Evolutionary conservation across 2,329 filamentous ascomycete genomes (phyloP).

Genomic region (Microdochium trichocladiopsis): DNA sequence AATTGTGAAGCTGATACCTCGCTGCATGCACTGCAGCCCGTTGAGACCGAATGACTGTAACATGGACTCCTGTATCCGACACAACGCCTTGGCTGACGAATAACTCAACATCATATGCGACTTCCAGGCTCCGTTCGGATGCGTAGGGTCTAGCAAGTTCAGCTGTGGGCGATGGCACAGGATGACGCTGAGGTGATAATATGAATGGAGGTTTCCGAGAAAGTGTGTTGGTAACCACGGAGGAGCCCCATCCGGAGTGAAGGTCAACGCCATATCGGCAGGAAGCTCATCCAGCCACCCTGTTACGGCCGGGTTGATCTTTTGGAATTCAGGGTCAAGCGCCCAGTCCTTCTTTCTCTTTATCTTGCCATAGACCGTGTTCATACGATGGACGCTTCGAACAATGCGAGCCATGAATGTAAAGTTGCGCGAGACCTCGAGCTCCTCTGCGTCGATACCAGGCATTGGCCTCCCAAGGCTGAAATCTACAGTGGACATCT

Average conservation of each 20-base stretch:
- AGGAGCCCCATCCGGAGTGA: conserved; percentile 69
- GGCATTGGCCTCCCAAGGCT: conserved; percentile 54
- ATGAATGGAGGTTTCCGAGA: conserved; percentile 81
- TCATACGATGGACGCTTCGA: conserved; percentile 71
- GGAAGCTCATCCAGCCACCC: conserved; percentile 74
- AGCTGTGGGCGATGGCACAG: conserved; percentile 85
- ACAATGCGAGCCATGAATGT: conserved; percentile 73
- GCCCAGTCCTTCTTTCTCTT: conserved; percentile 76
- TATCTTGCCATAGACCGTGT: conserved; percentile 66
- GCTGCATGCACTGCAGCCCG: conserved; percentile 84
- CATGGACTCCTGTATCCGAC: conserved; percentile 79
- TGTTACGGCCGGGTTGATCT: conserved; percentile 70
- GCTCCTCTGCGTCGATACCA: conserved; percentile 68
- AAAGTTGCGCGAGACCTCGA: conserved; percentile 75
- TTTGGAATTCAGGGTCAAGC: conserved; percentile 73
- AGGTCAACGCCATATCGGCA: conserved; percentile 68
- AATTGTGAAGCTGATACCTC: conserved; percentile 93
- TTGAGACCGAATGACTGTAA: conserved; percentile 68
- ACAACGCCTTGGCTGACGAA: conserved; percentile 75
- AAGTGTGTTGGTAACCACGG: conserved; percentile 85
- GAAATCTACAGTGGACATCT: conserved; percentile 70
- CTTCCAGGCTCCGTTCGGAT: conserved; percentile 71
- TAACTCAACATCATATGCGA: conserved; percentile 83
- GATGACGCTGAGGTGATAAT: conserved; percentile 80
- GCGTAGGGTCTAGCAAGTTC: conserved; percentile 66